These are phyloP conservation scores for Nannochloropsis salina DNA, from an alignment of 108 stramenopile genomes.

Conservation along the genomic window DNA sequence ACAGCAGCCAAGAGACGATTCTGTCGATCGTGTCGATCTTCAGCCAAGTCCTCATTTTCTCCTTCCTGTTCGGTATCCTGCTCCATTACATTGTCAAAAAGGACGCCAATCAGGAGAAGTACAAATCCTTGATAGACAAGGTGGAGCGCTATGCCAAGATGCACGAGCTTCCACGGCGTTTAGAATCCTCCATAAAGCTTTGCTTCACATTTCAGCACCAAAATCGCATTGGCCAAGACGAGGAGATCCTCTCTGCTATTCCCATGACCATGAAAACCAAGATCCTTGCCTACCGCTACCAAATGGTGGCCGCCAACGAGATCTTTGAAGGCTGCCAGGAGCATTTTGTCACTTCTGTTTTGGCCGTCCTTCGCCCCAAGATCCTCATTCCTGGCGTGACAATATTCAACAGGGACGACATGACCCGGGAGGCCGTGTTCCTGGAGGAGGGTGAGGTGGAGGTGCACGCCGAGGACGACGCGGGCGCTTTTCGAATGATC, in stretches of 20 bases:
- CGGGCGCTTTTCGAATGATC: neutral
- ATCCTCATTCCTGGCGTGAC: conserved; percentile 1
- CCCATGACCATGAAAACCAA: neutral
- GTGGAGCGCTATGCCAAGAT: conserved; percentile 19
- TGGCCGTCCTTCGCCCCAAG: conserved; percentile 11
- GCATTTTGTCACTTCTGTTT: neutral
- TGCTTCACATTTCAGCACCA: neutral
- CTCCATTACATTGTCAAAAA: neutral
- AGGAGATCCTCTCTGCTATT: conserved; percentile 1
- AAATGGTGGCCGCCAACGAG: conserved; percentile 5
- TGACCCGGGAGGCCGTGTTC: neutral
- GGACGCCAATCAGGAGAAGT: conserved; percentile 10
- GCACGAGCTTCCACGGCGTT: conserved; percentile 9
- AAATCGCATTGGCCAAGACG: neutral
- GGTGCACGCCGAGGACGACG: neutral
- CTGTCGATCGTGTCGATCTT: conserved; percentile 2
- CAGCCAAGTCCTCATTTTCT: neutral
- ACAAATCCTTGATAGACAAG: neutral
- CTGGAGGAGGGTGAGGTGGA: neutral
- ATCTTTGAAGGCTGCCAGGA: conserved; percentile 5
- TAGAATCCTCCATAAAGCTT: conserved; percentile 12
- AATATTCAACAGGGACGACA: conserved; percentile 11
- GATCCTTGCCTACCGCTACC: conserved; percentile 15
- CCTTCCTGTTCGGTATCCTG: neutral
- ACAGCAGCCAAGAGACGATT: neutral